phyloP scores from a whole-genome alignment of 208 protist genomes.

The Leishmania turanica region DNA sequence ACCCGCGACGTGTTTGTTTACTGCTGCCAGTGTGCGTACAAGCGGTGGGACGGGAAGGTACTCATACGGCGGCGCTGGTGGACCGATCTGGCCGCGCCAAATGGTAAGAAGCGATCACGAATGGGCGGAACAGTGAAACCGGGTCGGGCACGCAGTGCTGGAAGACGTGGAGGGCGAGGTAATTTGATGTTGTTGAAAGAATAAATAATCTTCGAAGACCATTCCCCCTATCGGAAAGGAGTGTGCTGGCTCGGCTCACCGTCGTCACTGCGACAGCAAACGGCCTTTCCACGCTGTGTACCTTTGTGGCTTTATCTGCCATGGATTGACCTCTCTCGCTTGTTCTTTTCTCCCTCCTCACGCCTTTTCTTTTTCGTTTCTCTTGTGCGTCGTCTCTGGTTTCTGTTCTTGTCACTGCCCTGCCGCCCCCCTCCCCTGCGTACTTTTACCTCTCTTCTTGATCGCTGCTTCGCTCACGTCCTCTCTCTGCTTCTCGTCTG shows the following conservation, averaged over 20 bases:
- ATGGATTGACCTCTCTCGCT: background rate
- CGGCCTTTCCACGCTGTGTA: background rate
- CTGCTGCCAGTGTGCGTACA: background rate
- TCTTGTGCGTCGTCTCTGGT: background rate
- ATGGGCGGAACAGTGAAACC: background rate
- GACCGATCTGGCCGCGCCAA: background rate
- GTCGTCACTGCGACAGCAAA: background rate
- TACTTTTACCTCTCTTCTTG: background rate
- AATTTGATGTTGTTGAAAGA: background rate
- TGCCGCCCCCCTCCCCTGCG: background rate
- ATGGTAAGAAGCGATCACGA: background rate
- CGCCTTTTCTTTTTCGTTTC: background rate
- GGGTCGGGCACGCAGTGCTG: background rate
- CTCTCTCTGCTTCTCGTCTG: background rate
- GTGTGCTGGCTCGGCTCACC: background rate
- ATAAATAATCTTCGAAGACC: background rate
- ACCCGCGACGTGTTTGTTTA: background rate
- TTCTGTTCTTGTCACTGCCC: background rate
- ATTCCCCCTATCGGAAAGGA: background rate
- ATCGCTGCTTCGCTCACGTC: background rate
- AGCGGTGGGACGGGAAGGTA: background rate
- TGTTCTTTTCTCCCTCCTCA: background rate
- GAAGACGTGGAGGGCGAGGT: background rate
- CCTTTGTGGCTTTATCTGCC: slow-evolving; percentile 1
- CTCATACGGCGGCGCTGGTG: background rate